Evolutionary conservation across 2,329 filamentous ascomycete species (phyloP), one percentile per base, ranked within the genome.

Genomic region (Rhexocercosporidium sp.): DNA sequence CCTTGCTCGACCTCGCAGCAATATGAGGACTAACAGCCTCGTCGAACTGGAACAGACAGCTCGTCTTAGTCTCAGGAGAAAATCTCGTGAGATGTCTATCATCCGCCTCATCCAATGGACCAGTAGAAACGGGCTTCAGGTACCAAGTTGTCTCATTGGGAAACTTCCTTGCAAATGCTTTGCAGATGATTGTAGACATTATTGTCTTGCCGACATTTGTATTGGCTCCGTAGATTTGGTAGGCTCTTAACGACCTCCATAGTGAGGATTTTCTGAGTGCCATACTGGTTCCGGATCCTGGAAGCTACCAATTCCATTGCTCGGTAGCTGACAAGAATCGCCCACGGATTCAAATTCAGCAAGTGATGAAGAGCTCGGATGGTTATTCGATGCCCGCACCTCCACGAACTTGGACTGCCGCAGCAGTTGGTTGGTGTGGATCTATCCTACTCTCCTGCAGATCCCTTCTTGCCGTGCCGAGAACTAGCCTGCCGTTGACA

Each of bases 161-260:
- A 70, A 82, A 81, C 46, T 80, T 79, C 29, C 79, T 81, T 44
- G 79, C 81, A 3, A 89, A 84, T 9, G 90, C 85, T 69, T 86
- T 88, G 77, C 88, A 91, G 3, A 96, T 82, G 14, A 93, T 79
- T 0, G 92, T 93, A 1, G 91, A 90, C 66, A 94, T 85, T 37
- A 96, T 87, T 0, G 93, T 96, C 82, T 96, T 96, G 70, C 93
- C 93, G 29, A 96, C 92, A 71, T 92, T 88, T 0, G 93, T 96
- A 74, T 95, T 96, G 56, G 93, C 91, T 31, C 93, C 93, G 74
- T 92, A 96, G 44, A 96, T 82, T 78, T 96, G 92, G 72, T 92
- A 86, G 14, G 88, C 83, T 68, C 88, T 87, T 63, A 94, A 82
- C 9, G 86, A 86, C 68, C 89, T 88, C 66, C 64, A 70, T 5